These are phyloP conservation scores for Brettanomyces nanus DNA, from an alignment of 805 yeast genomes.

Conservation along the genomic window DNA sequence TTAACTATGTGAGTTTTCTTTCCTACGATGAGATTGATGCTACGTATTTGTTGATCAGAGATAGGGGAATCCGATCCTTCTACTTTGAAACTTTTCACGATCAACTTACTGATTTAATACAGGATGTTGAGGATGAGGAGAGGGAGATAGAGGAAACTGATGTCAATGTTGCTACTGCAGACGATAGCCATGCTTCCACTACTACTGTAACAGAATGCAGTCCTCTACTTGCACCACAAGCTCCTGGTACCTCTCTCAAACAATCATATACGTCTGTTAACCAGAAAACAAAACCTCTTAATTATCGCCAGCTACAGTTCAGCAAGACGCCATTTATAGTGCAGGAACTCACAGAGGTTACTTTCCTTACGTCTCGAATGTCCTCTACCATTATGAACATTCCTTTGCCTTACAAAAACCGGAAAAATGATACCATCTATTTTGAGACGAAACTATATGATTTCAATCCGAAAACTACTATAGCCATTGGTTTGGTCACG, in stretches of 20 bases:
- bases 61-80: slow-evolving; percentile 27
- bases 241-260: background rate
- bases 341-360: slow-evolving; percentile 27
- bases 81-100: slow-evolving; percentile 25
- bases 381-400: slow-evolving; percentile 23
- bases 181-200: background rate
- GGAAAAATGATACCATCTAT: slow-evolving; percentile 47
- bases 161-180: slow-evolving; percentile 2
- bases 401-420: slow-evolving; percentile 28
- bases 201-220: slow-evolving; percentile 10
- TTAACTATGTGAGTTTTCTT: slow-evolving; percentile 16
- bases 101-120: slow-evolving; percentile 20
- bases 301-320: slow-evolving; percentile 12
- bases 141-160: background rate
- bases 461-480: slow-evolving; percentile 33
- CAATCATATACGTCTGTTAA: background rate
- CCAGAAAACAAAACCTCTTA: background rate
- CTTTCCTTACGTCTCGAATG: slow-evolving; percentile 16
- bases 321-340: slow-evolving; percentile 19
- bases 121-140: slow-evolving; percentile 13
- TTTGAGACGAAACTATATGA: slow-evolving; percentile 53
- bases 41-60: slow-evolving; percentile 24
- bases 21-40: slow-evolving; percentile 20
- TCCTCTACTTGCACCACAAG: slow-evolving; percentile 10
- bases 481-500: slow-evolving; percentile 61